Evolutionary conservation across 768 basidiomycete genomes (phyloP), one percentile per base, ranked within the genome.

Genomic region (Suillus clintonianus): DNA sequence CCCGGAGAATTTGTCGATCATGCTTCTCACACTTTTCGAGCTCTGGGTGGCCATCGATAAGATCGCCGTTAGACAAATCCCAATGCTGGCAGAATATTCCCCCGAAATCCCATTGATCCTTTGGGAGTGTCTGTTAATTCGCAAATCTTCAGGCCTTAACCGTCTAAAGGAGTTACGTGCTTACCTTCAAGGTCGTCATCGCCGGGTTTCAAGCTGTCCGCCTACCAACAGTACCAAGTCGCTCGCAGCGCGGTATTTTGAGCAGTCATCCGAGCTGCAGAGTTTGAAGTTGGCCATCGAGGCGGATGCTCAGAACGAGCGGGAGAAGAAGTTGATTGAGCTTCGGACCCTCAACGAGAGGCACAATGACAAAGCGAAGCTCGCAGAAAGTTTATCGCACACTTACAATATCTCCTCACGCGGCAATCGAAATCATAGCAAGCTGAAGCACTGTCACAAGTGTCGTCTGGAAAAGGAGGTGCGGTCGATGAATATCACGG

Each of bases 1-100:
- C 36, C 78, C 82, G 2, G 82, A 84, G 56, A 67, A 73, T 36
- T 43, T 73, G 5, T 84, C 83, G 0, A 60, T 79, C 2, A 81
- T 86, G 77, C 64, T 85, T 47, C 68, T 86, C 53, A 74, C 72
- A 1, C 61, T 56, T 11, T 27, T 74, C 10, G 79, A 83, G 37
- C 73, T 79, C 34, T 79, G 79, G 80, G 62, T 77, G 14, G 80
- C 74, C 0, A 62, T 81, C 6, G 80, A 79, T 60, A 72, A 64
- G 10, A 36, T 74, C 9, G 64, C 63, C 0, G 54, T 71, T 32
- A 42, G 30, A 11, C 59, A 65, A 19, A 71, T 65, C 19, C 72
- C 78, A 3, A 62, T 79, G 7, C 62, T 79, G 3, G 59, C 42
- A 0, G 66, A 77, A 1, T 79, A 75, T 47, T 72, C 74, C 8